Evolutionary conservation across 352 stramenopile genomes (phyloP).

Genomic region (Globisporangium orthogonon): DNA sequence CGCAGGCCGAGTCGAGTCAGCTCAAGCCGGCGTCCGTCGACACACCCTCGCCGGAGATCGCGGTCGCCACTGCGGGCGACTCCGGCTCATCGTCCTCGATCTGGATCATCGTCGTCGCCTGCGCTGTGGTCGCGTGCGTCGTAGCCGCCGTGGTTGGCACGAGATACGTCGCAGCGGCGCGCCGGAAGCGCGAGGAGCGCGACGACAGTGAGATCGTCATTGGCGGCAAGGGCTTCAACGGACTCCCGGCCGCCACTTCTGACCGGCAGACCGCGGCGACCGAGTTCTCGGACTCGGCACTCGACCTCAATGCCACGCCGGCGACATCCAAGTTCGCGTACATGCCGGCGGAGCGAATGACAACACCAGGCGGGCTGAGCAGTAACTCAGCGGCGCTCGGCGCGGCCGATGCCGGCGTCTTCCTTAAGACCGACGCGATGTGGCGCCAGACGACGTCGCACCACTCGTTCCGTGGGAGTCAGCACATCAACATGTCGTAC

Average conservation of each 20-base stretch:
- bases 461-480: conserved; percentile 10
- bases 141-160: conserved; percentile 6
- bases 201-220: not conserved
- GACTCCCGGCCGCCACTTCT: not conserved
- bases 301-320: conserved; percentile 7
- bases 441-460: conserved; percentile 5
- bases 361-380: not conserved
- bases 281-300: conserved; percentile 8
- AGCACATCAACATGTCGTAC: conserved; percentile 10
- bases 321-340: conserved; percentile 6
- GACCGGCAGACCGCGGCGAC: not conserved
- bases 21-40: conserved; percentile 4
- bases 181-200: not conserved
- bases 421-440: conserved; percentile 10
- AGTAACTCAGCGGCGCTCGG: not conserved
- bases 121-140: conserved; percentile 6
- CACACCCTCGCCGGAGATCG: not conserved
- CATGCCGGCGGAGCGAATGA: not conserved
- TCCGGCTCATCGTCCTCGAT: conserved; percentile 5
- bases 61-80: not conserved
- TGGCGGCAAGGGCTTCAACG: conserved; percentile 1
- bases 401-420: not conserved
- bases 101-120: conserved; percentile 7
- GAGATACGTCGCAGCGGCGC: conserved; percentile 1
- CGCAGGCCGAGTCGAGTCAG: not conserved